These are phyloP conservation scores for Salix koriyanagi DNA, from an alignment of 345 rosid species.

Conservation along the genomic window DNA sequence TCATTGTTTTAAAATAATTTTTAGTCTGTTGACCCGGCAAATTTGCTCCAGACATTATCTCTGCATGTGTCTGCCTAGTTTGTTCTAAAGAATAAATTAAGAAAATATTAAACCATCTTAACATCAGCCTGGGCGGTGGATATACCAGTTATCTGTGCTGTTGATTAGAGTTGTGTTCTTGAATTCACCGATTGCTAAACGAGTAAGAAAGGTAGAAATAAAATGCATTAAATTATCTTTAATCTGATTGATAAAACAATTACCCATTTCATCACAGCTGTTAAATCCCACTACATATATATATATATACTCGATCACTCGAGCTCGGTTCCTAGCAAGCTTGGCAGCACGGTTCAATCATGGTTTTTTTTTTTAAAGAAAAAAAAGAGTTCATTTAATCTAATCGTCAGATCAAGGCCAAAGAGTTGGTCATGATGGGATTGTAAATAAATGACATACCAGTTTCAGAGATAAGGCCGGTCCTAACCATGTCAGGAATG, in stretches of 20 bases:
- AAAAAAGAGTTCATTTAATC: no score
- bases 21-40: not conserved
- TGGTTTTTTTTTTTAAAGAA: no score
- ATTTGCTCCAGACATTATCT: not conserved
- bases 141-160: not conserved
- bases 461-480: slow-evolving; percentile 44
- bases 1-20: not conserved
- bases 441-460: slow-evolving; percentile 28
- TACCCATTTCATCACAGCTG: no score
- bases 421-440: not conserved
- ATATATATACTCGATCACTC: no score
- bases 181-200: not conserved
- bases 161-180: not conserved
- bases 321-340: no score
- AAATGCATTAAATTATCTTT: no score
- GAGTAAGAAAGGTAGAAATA: no score
- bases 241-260: no score
- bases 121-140: not conserved
- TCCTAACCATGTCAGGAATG: slow-evolving; percentile 55
- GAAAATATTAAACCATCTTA: not conserved
- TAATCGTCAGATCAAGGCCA: no score
- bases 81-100: not conserved
- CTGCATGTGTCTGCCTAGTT: not conserved
- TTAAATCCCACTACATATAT: no score
- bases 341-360: no score